Evolutionary conservation across 2,329 filamentous ascomycete genomes (phyloP), one percentile per base, ranked within the genome.

Genomic region (Pseudogymnoascus sp.): DNA sequence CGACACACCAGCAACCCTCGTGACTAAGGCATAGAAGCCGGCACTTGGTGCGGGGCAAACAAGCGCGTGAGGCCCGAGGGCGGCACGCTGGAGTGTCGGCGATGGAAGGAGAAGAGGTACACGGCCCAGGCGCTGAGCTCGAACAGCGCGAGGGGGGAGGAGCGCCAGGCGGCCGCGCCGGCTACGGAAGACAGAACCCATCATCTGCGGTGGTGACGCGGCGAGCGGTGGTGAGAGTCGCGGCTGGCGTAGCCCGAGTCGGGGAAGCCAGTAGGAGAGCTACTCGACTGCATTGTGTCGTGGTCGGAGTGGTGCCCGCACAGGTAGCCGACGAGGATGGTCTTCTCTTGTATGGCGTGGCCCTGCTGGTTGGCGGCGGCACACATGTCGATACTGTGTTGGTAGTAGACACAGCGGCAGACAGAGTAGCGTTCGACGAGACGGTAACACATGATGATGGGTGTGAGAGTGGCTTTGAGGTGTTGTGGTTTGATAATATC

Each of bases 401-500:
- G 78, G 77, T 88, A 84, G 75, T 90, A 89, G 65, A 89, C 75
- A 71, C 88, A 90, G 68, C 84, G 81, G 78, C 88, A 90, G 63
- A 87, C 86, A 14, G 86, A 83, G 75, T 86, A 90, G 67, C 85
- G 81, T 73, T 90, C 88, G 70, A 89, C 78, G 66, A 90, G 79
- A 75, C 88, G 84, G 72, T 88, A 87, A 73, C 88, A 90, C 87
- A 90, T 90, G 64, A 61, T 77, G 59, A 37, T 12, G 59, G 31
- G 33, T 24, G 59, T 60, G 33, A 40, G 31, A 28, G 59, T 37
- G 8, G 59, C 6, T 24, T 60, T 60, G 12, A 28, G 33, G 33
- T 14, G 26, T 37, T 60, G 33, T 26, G 33, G 59, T 60, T 11
- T 53, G 26, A 19, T 16, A 31, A 53, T 53, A 53, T 53, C 8